Percentiles rank a stretch among this genome's conserved stretches.
phyloP scores from a whole-genome alignment of 2,329 filamentous ascomycete genomes.

The Ilyonectria mors-panacis region DNA sequence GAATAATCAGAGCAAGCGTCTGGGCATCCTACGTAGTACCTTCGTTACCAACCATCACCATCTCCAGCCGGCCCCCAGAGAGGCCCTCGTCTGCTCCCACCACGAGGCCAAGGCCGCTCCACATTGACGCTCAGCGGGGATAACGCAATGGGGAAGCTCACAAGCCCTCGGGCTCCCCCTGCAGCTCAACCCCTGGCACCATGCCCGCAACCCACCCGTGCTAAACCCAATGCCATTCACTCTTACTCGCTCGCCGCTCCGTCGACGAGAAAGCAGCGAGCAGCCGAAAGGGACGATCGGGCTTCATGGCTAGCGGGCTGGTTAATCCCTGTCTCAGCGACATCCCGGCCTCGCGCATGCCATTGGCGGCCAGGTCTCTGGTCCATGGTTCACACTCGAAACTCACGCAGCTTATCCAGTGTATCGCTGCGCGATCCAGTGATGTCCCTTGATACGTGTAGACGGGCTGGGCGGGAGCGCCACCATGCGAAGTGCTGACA shows the following conservation, averaged over 20 bases:
- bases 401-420: conserved; percentile 1
- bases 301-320: not conserved
- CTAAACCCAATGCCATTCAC: not conserved
- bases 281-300: not conserved
- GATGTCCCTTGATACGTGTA: not conserved
- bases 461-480: not conserved
- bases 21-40: not conserved
- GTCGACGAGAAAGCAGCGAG: not conserved
- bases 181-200: conserved; percentile 19
- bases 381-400: conserved; percentile 2
- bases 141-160: conserved; percentile 11
- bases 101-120: conserved; percentile 10
- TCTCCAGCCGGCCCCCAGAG: not conserved
- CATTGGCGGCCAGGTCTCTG: conserved; percentile 20
- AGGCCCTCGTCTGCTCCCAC: not conserved
- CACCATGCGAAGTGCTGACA: not conserved
- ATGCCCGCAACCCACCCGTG: not conserved
- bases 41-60: not conserved
- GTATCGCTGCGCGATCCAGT: not conserved
- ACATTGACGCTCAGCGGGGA: conserved; percentile 27
- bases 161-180: conserved; percentile 10
- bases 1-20: not conserved
- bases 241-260: not conserved
- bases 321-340: conserved; percentile 20
- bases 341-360: conserved; percentile 7